Evolutionary conservation across 306 rosid species (phyloP), one percentile per base, ranked within the genome.

Genomic region (Arachis stenosperma): DNA sequence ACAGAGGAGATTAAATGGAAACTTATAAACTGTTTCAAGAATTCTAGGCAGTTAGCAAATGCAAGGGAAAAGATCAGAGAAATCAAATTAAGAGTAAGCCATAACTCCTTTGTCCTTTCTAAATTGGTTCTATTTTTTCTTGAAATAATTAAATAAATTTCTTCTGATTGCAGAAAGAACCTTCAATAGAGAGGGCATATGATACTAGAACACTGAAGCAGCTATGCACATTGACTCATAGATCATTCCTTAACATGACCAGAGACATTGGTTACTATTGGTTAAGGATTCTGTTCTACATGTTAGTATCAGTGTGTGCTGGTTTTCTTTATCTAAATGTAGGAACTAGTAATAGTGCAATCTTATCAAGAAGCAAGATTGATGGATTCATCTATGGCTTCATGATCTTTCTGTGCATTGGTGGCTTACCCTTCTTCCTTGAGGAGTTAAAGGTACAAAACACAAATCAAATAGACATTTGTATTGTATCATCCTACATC

Each of bases 181-280:
- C 70, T 8, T 7, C 62, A 0, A 50, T 57, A 29, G 80, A 72
- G 62, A 81, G 75, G 75, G 9, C 83, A 72, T 85, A 86, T 33
- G 70, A 75, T 77, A 77, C 84, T 44, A 77, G 66, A 36, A 85
- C 87, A 89, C 33, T 79, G 90, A 92, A 82, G 86, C 90, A 92
- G 64, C 78, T 89, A 36, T 71, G 73, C 41, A 80, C 85, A 27
- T 74, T 92, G 82, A 92, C 98, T 0, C 64, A 60, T 11, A 68
- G 96, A 67, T 88, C 98, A 29, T 78, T 80, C 60, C 60, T 85
- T 27, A 92, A 92, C 87, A 92, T 92, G 98, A 72, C 43, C 33
- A 89, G 96, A 69, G 96, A 92, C 63, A 61, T 86, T 51, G 96
- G 96, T 2, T 92, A 89, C 70, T 92, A 75, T 75, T 89, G 98